Evolutionary conservation across 148 eudicot species (phyloP), one percentile per base, ranked within the genome.

Genomic region (Rhododendron vialii): DNA sequence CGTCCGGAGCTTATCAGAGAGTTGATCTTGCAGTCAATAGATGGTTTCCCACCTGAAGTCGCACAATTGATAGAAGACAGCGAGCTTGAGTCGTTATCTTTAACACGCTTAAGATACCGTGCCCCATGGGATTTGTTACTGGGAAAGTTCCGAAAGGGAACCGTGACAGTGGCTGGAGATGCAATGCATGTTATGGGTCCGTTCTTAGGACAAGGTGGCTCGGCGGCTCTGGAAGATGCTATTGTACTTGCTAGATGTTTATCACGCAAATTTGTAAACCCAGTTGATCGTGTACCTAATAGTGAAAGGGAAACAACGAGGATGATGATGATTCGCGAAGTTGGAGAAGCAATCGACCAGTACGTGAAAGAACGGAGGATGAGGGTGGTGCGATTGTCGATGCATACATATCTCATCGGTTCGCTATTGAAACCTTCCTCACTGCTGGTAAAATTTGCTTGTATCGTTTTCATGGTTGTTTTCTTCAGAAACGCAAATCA

Each of bases 131-230:
- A 71, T 28, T 30, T 71, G 76, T 5, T 71, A 14, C 17, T 71
- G 1, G 57, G 78, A 22, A 89, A 55, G 59, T 91, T 90, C 74
- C 85, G 88, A 1, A 90, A 61, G 85, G 93, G 88, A 50, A 74
- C 84, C 5, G 76, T 71, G 76, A 71, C 38, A 0, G 76, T 71
- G 0, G 76, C 76, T 0, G 76, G 76, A 71, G 94, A 93, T 83
- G 91, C 95, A 8, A 90, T 90, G 93, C 95, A 93, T 84, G 93
- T 93, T 1, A 92, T 91, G 92, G 91, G 94, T 82, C 95, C 95
- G 28, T 93, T 92, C 77, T 86, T 92, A 1, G 93, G 93, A 4
- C 94, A 93, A 59, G 95, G 92, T 63, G 95, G 95, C 9, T 92
- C 94, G 2, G 89, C 93, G n/a, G 94, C 85, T 35, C 35, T 93